These are phyloP conservation scores for Colletotrichum somersetense DNA, from an alignment of 2,329 filamentous ascomycete species.

Conservation along the genomic window DNA sequence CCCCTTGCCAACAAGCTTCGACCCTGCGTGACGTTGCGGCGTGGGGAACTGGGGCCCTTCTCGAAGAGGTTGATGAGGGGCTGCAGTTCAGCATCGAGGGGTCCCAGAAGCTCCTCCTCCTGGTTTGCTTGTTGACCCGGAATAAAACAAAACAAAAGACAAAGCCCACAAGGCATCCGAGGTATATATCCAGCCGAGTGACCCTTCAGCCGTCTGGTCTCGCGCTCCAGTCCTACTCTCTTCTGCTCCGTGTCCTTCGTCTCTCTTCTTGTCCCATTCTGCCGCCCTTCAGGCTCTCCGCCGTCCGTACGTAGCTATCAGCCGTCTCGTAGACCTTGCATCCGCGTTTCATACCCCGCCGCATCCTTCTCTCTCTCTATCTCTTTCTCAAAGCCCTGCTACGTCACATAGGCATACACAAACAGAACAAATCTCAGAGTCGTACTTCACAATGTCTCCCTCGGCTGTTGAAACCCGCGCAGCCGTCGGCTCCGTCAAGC, in stretches of 20 bases:
- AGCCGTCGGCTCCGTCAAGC: slow-evolving; percentile 50
- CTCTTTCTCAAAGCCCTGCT: slow-evolving; percentile 2
- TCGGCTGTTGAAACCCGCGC: slow-evolving; percentile 49
- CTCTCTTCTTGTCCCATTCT: not conserved
- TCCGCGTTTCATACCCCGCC: slow-evolving; percentile 26
- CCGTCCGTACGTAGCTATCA: not conserved
- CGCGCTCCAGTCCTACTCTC: slow-evolving; percentile 7
- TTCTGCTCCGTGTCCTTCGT: slow-evolving; percentile 19
- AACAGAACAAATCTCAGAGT: not conserved
- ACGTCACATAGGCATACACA: not conserved
- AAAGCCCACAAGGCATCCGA: slow-evolving; percentile 10
- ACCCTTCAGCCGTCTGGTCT: slow-evolving; percentile 10
- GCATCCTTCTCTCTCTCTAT: not conserved
- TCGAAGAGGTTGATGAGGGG: slow-evolving; percentile 30
- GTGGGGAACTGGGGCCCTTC: slow-evolving; percentile 36
- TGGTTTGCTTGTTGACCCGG: slow-evolving; percentile 9
- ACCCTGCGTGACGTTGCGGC: slow-evolving; percentile 43
- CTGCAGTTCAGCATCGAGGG: slow-evolving; percentile 26
- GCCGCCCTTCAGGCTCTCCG: slow-evolving; percentile 2
- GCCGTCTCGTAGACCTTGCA: slow-evolving; percentile 17
- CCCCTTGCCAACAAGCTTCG: slow-evolving; percentile 42
- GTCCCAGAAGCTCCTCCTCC: slow-evolving; percentile 12
- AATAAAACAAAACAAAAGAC: slow-evolving; percentile 5
- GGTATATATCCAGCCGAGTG: slow-evolving; percentile 33
- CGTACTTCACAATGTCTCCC: slow-evolving; percentile 50